Base-by-base conservation (phyloP, 345 rosid species). In the Ceriops tagal region DNA sequence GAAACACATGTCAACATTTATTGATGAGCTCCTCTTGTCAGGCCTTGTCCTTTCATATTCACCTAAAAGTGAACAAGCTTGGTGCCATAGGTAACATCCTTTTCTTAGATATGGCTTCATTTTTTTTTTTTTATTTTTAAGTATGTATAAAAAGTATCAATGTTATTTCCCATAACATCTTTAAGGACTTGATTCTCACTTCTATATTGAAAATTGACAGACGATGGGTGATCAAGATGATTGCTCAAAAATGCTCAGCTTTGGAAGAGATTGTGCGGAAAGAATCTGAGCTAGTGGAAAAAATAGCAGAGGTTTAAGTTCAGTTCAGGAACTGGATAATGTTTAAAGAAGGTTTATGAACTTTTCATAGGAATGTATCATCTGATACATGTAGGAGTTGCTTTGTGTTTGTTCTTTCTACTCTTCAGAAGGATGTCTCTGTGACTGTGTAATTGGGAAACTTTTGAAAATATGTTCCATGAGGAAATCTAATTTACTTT, bases 11-110 rank as follows among this genome's bases (percentile, higher is more conserved):
- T 53, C 73, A 15, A 60, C 77, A 64, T 86, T 85, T 62, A 69
- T 64, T 26, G 89, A 88, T 69, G 99, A 95, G 78, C 92, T 95
- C 73, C 73, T 32, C 60, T 77, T 92, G 56, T 89, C 98, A 59
- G 82, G 85, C 47, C 90, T 92, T 72, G 75, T 95, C 71, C 91
- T 92, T 68, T 92, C 98, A 16, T 74, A 76, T 85, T 85, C 85
- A 72, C 97, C 93, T 22, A 92, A 92, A 85, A 90, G 99, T 61
- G 98, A 95, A 60, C 87, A 84, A 65, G 92, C 98, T 66, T 95
- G 99, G 99, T 82, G 96, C 78, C 98, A 92, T 56, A 90, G 96
- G 96, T 92, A 69, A 46, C 39, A 31, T 34, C 43, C 69, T 32
- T 20, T 67, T 22, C 34, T 34, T 47, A 15, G 65, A 46, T 57